Evolutionary conservation across 2,329 filamentous ascomycete species (phyloP).

Genomic region (Colletotrichum sp.): DNA sequence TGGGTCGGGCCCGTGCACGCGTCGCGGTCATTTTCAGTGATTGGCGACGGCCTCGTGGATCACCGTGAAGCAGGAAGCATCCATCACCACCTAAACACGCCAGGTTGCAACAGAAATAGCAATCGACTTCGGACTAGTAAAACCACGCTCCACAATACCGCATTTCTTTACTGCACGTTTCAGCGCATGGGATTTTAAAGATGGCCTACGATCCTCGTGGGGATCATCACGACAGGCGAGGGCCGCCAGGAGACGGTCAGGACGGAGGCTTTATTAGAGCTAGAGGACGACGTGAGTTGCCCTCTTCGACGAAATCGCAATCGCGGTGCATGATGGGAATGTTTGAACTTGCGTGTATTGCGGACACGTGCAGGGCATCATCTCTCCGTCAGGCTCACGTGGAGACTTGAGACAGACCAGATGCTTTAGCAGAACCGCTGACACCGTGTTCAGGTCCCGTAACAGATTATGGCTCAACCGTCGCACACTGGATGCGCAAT

Average conservation of each 20-base stretch:
- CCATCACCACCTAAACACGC: neutral
- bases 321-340: neutral
- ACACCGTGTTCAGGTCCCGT: constrained; percentile 71
- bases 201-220: constrained; percentile 63
- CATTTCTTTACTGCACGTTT: neutral
- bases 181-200: constrained; percentile 22
- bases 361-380: neutral
- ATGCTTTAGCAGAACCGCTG: neutral
- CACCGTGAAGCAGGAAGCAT: neutral
- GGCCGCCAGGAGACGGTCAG: constrained; percentile 40
- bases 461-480: constrained; percentile 90
- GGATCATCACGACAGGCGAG: constrained; percentile 47
- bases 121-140: neutral
- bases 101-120: neutral
- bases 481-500: constrained; percentile 90
- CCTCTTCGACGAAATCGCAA: neutral
- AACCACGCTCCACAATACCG: neutral
- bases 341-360: neutral
- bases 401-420: neutral
- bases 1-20: constrained; percentile 8
- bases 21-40: constrained; percentile 16
- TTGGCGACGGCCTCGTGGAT: constrained; percentile 6
- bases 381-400: neutral
- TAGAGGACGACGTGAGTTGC: constrained; percentile 56
- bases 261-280: constrained; percentile 53